Evolutionary conservation across 495 filamentous ascomycete genomes (phyloP).

Genomic region (Xylaria grammica): DNA sequence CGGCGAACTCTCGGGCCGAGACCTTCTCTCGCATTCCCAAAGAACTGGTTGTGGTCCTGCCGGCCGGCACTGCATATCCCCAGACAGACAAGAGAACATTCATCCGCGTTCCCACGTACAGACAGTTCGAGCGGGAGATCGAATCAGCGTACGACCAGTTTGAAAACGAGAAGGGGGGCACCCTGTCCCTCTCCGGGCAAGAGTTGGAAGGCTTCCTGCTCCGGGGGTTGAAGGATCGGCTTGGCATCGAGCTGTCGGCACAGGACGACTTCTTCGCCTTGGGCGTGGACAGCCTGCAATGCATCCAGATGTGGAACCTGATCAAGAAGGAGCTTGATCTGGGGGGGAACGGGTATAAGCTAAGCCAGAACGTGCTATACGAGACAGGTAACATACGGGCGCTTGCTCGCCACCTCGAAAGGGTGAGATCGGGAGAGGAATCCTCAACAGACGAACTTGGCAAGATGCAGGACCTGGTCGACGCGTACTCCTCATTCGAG

Average conservation of each 20-base stretch:
- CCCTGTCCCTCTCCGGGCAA: conserved; percentile 36
- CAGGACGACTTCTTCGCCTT: conserved; percentile 57
- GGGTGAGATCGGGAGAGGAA: conserved; percentile 32
- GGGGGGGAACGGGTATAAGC: conserved; percentile 28
- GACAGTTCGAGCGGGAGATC: conserved; percentile 50
- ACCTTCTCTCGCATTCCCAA: conserved; percentile 58
- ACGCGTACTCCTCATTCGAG: conserved; percentile 55
- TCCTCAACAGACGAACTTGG: conserved; percentile 6
- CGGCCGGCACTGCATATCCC: conserved; percentile 46
- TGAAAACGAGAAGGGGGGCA: conserved; percentile 34
- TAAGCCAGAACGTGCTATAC: conserved; percentile 10
- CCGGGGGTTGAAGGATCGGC: conserved; percentile 32
- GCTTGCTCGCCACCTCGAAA: conserved; percentile 7
- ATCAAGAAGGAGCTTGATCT: conserved; percentile 47
- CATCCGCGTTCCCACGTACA: conserved; percentile 60
- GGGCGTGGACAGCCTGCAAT: conserved; percentile 62
- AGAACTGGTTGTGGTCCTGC: conserved; percentile 55
- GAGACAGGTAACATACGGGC: conserved; percentile 1
- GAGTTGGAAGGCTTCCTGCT: conserved; percentile 47
- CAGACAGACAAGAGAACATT: conserved; percentile 60
- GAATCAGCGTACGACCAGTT: conserved; percentile 51
- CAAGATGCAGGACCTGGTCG: conserved; percentile 51
- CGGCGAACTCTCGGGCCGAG: conserved; percentile 57
- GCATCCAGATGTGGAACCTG: conserved; percentile 53
- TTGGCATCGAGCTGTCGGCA: conserved; percentile 22